A percentile compares a stretch with the other conserved stretches of the same genome.
Evolutionary conservation across 768 basidiomycete species (phyloP).

Genomic region (Tylopilus rubrobrunneus): DNA sequence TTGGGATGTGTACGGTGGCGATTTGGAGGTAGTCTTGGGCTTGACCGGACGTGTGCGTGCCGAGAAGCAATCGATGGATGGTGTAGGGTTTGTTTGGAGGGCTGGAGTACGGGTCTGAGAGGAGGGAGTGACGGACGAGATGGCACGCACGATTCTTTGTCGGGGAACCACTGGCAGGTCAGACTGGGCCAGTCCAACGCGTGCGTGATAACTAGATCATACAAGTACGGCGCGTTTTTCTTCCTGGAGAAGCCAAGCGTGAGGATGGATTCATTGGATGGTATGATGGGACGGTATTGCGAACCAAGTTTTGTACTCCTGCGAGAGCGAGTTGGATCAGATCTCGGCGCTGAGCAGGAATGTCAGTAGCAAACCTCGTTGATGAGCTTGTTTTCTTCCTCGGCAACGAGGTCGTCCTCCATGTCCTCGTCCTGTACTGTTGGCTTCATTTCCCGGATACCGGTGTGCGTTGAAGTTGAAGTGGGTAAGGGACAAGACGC

Average conservation of each 20-base stretch:
- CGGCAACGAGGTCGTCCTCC: slow-evolving; percentile 76
- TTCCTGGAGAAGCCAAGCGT: slow-evolving; percentile 51
- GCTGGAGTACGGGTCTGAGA: slow-evolving; percentile 37
- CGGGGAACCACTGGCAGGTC: slow-evolving; percentile 99
- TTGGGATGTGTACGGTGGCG: slow-evolving; percentile 90
- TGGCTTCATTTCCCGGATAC: slow-evolving; percentile 40
- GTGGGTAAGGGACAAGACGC: slow-evolving; percentile 16
- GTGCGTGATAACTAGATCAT: slow-evolving; percentile 96
- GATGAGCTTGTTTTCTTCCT: slow-evolving; percentile 85
- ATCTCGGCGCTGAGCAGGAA: background rate
- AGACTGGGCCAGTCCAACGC: slow-evolving; percentile 97
- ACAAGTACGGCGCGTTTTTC: slow-evolving; percentile 96
- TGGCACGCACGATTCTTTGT: slow-evolving; percentile 81
- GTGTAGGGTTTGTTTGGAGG: slow-evolving; percentile 93
- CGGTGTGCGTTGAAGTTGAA: background rate
- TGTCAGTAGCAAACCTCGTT: slow-evolving; percentile 59
- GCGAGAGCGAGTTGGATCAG: slow-evolving; percentile 9
- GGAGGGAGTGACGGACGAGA: background rate
- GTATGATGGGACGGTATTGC: slow-evolving; percentile 11
- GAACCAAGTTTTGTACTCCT: slow-evolving; percentile 88
- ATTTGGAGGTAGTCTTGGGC: slow-evolving; percentile 95
- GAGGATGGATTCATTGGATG: background rate
- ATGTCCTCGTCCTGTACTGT: slow-evolving; percentile 54
- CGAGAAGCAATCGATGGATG: slow-evolving; percentile 88
- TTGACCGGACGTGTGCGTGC: slow-evolving; percentile 95